Evolutionary conservation across 192 early-diverging fungal species (phyloP), one percentile per base, ranked within the genome.

Genomic region (Backusella circina): DNA sequence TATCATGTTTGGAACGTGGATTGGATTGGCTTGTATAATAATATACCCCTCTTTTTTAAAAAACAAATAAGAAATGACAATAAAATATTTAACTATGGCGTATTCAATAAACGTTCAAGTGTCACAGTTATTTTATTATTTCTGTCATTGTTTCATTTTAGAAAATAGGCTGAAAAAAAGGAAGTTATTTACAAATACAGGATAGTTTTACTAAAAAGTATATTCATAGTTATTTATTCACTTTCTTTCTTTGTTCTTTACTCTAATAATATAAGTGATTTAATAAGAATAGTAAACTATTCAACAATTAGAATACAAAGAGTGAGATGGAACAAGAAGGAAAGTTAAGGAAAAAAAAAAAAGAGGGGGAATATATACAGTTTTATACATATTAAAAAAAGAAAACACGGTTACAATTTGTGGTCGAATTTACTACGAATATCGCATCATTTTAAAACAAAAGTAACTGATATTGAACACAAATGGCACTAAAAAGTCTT

Each of bases 11-110:
- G 12, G 47, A 77, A 32, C 33, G 31, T 70, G 70, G 68, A 38
- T 50, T 77, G 35, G 31, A 77, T 50, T 77, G 28, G 41, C 16
- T 64, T 70, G 32, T 77, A 61, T 77, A 57, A 75, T 8, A 15
- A 35, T 33, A 67, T 35, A 67, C 33, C 28, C 65, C 13, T 18
- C 15, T 6, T 26, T 21, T 26, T 61, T 61, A 16, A 23, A 61
- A 61, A 61, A 61, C 26, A 61, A 61, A 61, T 28, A 61, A 61
- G 10, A 61, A n/a, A 61, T 61, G 54, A 61, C 54, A 61, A 61
- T 61, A 61, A 61, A 61, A 61, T 26, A 61, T 61, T 28, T 12
- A 61, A 61, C 1, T 61, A 61, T 61, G 54, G 54, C 54, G 54
- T 61, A 28, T 61, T 61, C 54, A 61, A 47, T 61, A 0, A 10